Conservation (phyloP, 805 yeast genomes). For the Henningerozyma blattae region DNA sequence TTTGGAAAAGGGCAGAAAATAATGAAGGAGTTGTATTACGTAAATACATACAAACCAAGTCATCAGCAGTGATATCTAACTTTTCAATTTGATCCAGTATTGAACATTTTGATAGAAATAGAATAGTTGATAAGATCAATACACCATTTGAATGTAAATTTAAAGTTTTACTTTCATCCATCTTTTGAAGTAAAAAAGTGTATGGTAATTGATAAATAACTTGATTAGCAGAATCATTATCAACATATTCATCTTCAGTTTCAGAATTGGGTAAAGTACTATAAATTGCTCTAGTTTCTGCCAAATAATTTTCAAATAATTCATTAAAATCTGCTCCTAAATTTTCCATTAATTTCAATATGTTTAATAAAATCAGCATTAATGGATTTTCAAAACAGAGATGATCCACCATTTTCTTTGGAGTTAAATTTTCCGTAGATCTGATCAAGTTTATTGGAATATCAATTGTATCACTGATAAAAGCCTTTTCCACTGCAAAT, state of each 20-base stretch:
- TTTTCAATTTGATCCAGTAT: conserved; percentile 6
- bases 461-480: conserved; percentile 3
- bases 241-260: conserved; percentile 15
- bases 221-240: conserved; percentile 24
- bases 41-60: conserved; percentile 29
- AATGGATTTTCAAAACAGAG: neutral
- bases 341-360: conserved; percentile 35
- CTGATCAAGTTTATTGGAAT: too few relatives aligned
- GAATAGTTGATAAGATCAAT: conserved; percentile 16
- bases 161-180: conserved; percentile 19
- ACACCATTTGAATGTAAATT: conserved; percentile 25
- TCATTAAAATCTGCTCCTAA: conserved; percentile 46
- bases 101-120: conserved; percentile 10
- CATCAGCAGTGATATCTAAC: conserved; percentile 8
- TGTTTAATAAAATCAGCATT: conserved; percentile 14
- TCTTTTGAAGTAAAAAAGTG: conserved; percentile 21
- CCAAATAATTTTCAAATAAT: conserved; percentile 26
- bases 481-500: conserved; percentile 22
- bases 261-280: conserved; percentile 8
- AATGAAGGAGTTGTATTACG: conserved; percentile 32
- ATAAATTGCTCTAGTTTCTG: conserved; percentile 33
- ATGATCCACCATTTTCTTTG: too few relatives aligned
- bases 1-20: conserved; percentile 15
- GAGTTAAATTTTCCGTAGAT: too few relatives aligned
- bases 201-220: conserved; percentile 29